phyloP scores from a whole-genome alignment of 169 alveolate species.

The Perkinsus marinus region DNA sequence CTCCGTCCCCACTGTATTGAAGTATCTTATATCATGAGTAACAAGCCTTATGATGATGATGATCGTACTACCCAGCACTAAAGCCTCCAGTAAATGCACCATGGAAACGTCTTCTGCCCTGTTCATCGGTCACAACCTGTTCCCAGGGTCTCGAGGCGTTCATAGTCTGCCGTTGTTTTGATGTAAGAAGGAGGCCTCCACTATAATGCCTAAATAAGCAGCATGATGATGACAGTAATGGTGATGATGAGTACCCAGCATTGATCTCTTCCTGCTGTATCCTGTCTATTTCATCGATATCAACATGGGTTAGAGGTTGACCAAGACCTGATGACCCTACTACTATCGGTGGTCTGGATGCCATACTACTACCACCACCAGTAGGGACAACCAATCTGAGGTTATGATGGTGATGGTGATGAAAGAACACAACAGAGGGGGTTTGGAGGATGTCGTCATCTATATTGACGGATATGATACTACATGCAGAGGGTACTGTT shows the following conservation, averaged over 20 bases:
- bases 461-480: too few relatives aligned
- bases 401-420: too few relatives aligned
- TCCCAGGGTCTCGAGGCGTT: not conserved
- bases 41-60: not conserved
- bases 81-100: not conserved
- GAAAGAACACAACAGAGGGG: too few relatives aligned
- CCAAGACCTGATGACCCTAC: not conserved
- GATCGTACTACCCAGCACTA: not conserved
- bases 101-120: not conserved
- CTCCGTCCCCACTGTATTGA: not conserved
- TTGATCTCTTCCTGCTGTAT: not conserved
- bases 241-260: not conserved
- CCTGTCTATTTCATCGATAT: not conserved
- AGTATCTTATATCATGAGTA: not conserved
- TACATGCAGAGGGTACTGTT: too few relatives aligned
- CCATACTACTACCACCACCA: too few relatives aligned
- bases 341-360: too few relatives aligned
- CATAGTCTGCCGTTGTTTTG: not conserved
- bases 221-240: too few relatives aligned
- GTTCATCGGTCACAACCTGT: not conserved
- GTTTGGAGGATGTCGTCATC: too few relatives aligned
- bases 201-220: not conserved
- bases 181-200: not conserved
- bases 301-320: not conserved
- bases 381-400: too few relatives aligned